Conservation (phyloP, 2,329 filamentous ascomycete species). For the Colletotrichum sidae region DNA sequence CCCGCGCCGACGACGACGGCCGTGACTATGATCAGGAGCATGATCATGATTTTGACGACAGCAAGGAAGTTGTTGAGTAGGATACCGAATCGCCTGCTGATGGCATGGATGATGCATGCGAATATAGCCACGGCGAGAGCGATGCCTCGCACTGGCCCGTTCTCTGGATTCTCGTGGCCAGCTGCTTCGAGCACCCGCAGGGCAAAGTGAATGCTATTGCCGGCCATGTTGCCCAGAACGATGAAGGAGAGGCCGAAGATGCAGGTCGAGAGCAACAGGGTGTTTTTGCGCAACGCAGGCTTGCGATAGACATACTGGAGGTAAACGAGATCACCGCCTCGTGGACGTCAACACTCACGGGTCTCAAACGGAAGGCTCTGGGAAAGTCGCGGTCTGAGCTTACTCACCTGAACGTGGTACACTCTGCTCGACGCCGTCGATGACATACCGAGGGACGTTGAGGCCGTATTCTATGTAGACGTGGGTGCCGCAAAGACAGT, state of each 20-base stretch:
- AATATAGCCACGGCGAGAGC: constrained; percentile 57
- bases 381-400: neutral
- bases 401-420: constrained; percentile 45
- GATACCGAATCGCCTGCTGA: constrained; percentile 61
- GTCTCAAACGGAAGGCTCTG: too few relatives aligned
- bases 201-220: constrained; percentile 61
- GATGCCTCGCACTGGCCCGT: constrained; percentile 56
- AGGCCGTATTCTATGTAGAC: constrained; percentile 60
- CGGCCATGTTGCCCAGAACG: constrained; percentile 59
- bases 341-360: neutral
- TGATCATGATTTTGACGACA: constrained; percentile 59
- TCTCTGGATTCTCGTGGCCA: constrained; percentile 42
- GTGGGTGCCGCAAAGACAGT: constrained; percentile 50
- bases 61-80: constrained; percentile 63
- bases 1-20: constrained; percentile 47
- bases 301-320: constrained; percentile 58
- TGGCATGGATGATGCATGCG: constrained; percentile 60
- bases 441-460: constrained; percentile 55
- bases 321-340: constrained; percentile 36
- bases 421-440: constrained; percentile 51
- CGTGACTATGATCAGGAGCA: constrained; percentile 55
- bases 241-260: constrained; percentile 59
- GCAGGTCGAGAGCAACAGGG: constrained; percentile 54
- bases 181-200: constrained; percentile 53
- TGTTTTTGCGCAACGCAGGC: constrained; percentile 48